These are phyloP conservation scores for Penicillium sp. DNA, from an alignment of 2,329 filamentous ascomycete genomes.

Conservation along the genomic window DNA sequence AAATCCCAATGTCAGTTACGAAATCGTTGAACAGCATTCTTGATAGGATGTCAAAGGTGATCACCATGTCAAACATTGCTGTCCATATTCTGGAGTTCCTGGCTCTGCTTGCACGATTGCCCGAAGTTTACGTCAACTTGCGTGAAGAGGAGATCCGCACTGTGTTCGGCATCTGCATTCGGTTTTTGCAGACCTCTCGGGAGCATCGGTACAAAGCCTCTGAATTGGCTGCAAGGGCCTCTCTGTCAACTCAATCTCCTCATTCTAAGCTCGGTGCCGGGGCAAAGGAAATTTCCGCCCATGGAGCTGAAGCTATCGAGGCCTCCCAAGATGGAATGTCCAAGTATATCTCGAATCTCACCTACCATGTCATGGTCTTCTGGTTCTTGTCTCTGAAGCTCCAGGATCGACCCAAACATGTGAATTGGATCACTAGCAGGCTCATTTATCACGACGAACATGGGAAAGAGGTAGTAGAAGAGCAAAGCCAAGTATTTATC, in stretches of 20 bases:
- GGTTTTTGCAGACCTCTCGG: constrained; percentile 85
- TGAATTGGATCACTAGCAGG: constrained; percentile 86
- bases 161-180: constrained; percentile 92
- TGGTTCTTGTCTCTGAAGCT: constrained; percentile 93
- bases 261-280: constrained; percentile 42
- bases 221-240: constrained; percentile 35
- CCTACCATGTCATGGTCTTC: constrained; percentile 92
- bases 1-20: constrained; percentile 81
- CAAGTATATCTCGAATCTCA: constrained; percentile 89
- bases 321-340: constrained; percentile 70
- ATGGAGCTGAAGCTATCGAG: constrained; percentile 32
- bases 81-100: constrained; percentile 96
- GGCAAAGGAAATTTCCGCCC: constrained; percentile 42
- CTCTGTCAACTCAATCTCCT: constrained; percentile 17
- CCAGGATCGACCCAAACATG: constrained; percentile 76
- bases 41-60: constrained; percentile 91
- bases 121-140: constrained; percentile 82
- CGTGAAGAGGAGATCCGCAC: constrained; percentile 88
- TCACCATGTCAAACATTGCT: constrained; percentile 86
- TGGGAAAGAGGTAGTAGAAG: constrained; percentile 74
- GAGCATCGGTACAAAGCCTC: constrained; percentile 50
- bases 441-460: constrained; percentile 73
- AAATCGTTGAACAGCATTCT: constrained; percentile 83
- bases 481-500: constrained; percentile 88
- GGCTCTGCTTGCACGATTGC: constrained; percentile 80